Percentiles rank a stretch among this genome's conserved stretches.
phyloP scores from a whole-genome alignment of 768 basidiomycete species.

The Crassisporium funariophilum region DNA sequence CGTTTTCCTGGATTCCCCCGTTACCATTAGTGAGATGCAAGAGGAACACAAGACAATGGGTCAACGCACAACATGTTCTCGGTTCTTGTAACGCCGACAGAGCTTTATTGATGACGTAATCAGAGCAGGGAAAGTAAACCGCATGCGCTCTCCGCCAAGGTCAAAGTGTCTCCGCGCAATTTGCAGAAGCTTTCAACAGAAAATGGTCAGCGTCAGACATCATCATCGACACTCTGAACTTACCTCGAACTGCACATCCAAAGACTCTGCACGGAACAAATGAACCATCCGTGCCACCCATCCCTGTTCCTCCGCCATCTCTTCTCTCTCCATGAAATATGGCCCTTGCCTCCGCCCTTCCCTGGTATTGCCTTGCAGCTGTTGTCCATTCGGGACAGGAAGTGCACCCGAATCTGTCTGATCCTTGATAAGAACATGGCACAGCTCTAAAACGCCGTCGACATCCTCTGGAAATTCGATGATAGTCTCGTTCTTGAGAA shows the following conservation, averaged over 20 bases:
- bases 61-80: slow-evolving; percentile 65
- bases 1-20: slow-evolving; percentile 59
- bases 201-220: slow-evolving; percentile 1
- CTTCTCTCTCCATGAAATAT: slow-evolving; percentile 74
- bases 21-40: slow-evolving; percentile 5
- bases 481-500: slow-evolving; percentile 95
- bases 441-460: slow-evolving; percentile 88
- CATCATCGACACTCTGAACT: slow-evolving; percentile 20
- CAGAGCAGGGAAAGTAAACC: slow-evolving; percentile 95
- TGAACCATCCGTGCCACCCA: slow-evolving; percentile 99
- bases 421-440: slow-evolving; percentile 90
- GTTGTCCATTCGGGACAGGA: slow-evolving; percentile 33
- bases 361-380: slow-evolving; percentile 37
- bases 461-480: slow-evolving; percentile 95
- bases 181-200: slow-evolving; percentile 71
- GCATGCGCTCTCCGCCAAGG: slow-evolving; percentile 91
- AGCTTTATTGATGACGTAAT: slow-evolving; percentile 93
- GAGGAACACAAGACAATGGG: not conserved
- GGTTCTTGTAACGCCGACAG: slow-evolving; percentile 86
- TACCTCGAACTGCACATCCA: slow-evolving; percentile 91
- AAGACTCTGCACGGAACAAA: slow-evolving; percentile 84
- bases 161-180: slow-evolving; percentile 89
- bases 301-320: slow-evolving; percentile 97
- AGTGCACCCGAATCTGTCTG: slow-evolving; percentile 56
- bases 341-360: slow-evolving; percentile 60